A percentile compares a stretch with the other conserved stretches of the same genome.
phyloP scores from a whole-genome alignment of 2,329 filamentous ascomycete species.

The Cladophialophora exuberans region DNA sequence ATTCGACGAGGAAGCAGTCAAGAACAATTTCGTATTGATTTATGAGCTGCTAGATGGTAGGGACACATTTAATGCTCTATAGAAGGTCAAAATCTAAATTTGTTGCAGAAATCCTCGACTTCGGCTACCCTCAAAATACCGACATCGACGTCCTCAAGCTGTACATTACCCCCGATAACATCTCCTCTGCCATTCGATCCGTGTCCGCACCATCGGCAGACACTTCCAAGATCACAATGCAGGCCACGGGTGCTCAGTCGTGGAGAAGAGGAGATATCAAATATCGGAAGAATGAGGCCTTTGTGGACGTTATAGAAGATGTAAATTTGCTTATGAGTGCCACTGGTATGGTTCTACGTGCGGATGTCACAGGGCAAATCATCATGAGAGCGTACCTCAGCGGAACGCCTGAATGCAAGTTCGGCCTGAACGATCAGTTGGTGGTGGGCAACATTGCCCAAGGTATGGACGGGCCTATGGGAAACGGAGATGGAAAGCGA shows the following conservation, averaged over 20 bases:
- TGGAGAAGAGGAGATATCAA: constrained; percentile 98
- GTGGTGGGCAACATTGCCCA: constrained; percentile 79
- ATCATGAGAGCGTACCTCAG: constrained; percentile 98
- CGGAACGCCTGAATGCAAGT: constrained; percentile 98
- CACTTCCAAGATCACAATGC: constrained; percentile 98
- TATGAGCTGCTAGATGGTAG: constrained; percentile 93
- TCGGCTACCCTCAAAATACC: constrained; percentile 98
- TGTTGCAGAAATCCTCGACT: constrained; percentile 86
- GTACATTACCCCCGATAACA: constrained; percentile 99
- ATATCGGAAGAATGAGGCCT: constrained; percentile 99
- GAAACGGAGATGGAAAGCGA: constrained; percentile 68
- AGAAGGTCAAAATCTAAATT: constrained; percentile 6
- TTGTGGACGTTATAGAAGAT: constrained; percentile 98
- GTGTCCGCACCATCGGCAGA: constrained; percentile 63
- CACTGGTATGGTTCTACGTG: constrained; percentile 88
- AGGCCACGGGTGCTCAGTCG: constrained; percentile 93
- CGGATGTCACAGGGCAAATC: constrained; percentile 96
- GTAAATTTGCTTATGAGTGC: constrained; percentile 99
- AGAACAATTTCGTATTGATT: constrained; percentile 99
- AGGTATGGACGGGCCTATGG: constrained; percentile 73
- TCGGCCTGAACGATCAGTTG: constrained; percentile 92
- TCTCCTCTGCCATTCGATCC: constrained; percentile 72
- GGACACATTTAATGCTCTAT: constrained; percentile 29
- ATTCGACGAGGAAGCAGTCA: constrained; percentile 98
- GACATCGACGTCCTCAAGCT: constrained; percentile 99